Base-by-base conservation (phyloP, 768 basidiomycete genomes). In the Thelephora ganbajun region DNA sequence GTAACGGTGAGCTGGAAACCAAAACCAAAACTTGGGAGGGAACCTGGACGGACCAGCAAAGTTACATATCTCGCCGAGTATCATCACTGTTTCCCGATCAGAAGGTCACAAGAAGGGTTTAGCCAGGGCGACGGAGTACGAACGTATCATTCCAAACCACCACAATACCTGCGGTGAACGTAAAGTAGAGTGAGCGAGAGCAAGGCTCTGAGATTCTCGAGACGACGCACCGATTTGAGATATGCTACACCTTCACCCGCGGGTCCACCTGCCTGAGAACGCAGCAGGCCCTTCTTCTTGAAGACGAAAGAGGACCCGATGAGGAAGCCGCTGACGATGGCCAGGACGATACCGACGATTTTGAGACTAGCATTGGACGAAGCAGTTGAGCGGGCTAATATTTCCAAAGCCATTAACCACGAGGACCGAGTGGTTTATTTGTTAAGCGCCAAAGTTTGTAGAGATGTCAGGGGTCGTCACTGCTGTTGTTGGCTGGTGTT, bases 251-350 rank as follows among this genome's bases (percentile, higher is more conserved):
- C 93, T 60, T 88, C 84, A 48, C 86, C 86, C 2, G 81, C 76
- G 35, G 66, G 63, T 50, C 83, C 80, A 54, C 86, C 90, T 50
- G 84, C 83, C 69, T 87, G 85, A 61, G 81, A 78, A 63, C 79
- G 72, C 46, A 90, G 60, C 16, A 90, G 69, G 7, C 87, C 94
- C 59, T 90, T 96, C 76, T 99, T 99, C 79, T 99, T 99, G 69
- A 99, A 83, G 2, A 98, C 93, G 63, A 97, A 98, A 56, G 81
- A 84, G 35, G 76, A 75, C 4, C 94, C 96, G 51, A 98, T 99
- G 51, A 99, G 77, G 23, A 91, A 36, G 6, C 94, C 96, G 57
- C 84, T 89, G 34, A 61, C 56, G 45, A 91, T 61, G 44, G 88
- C 85, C 50, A 90, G 74, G 43, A 87, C 62, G 54, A 90, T 77